phyloP scores from a whole-genome alignment of 2,329 filamentous ascomycete genomes.

The Ustulina deusta region DNA sequence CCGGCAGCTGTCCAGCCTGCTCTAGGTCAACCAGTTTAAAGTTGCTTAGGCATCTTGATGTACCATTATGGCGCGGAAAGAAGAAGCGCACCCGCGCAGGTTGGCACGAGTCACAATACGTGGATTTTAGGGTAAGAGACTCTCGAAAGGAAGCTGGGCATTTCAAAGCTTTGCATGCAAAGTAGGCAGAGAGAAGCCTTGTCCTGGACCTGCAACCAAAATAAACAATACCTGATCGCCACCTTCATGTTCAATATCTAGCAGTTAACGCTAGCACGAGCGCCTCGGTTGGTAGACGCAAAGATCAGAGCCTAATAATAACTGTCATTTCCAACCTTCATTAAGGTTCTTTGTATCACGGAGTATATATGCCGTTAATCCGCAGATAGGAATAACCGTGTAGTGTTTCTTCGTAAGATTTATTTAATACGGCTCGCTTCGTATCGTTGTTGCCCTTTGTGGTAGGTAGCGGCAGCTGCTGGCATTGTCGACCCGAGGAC shows the following conservation, averaged over 20 bases:
- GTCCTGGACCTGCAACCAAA: too few species aligned
- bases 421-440: background rate
- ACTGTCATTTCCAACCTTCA: too few species aligned
- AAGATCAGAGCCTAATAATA: background rate
- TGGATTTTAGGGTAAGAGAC: conserved; percentile 3
- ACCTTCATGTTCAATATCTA: too few species aligned
- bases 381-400: background rate
- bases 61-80: background rate
- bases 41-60: background rate
- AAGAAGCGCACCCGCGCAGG: background rate
- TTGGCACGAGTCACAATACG: background rate
- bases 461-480: too few species aligned
- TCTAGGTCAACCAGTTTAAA: background rate
- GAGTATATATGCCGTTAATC: background rate
- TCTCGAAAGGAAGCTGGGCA: background rate
- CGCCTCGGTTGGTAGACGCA: background rate
- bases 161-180: background rate
- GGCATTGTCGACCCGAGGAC: too few species aligned
- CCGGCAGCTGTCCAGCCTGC: conserved; percentile 1
- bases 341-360: background rate
- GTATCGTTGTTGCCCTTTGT: background rate
- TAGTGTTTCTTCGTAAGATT: background rate
- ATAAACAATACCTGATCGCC: too few species aligned
- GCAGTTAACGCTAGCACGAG: too few species aligned
- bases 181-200: too few species aligned